Base-by-base conservation (phyloP, 805 yeast genomes). In the Kuraishia hungarica region DNA sequence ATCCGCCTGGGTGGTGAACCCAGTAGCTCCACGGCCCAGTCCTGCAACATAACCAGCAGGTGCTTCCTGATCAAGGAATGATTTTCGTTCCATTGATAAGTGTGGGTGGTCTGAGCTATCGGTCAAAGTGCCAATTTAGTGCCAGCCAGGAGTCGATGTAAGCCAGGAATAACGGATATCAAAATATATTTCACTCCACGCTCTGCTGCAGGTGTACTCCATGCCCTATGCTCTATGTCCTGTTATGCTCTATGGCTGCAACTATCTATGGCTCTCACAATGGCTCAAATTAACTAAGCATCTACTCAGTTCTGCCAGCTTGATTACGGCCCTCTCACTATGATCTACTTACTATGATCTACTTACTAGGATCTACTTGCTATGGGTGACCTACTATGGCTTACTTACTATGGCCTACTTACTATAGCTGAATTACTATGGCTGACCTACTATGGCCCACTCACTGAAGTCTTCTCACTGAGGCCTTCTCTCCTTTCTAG, bases 11-110 rank as follows among this genome's bases (percentile, higher is more conserved):
- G 97, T 90, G 0, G 92, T 83, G 68, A 94, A 92, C 4, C 97
- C 98, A 1, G 89, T 81, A 1, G 97, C 98, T 26, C 99, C 99
- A 65, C 99, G 76, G 0, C 97, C 98, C 7, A 91, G 70, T 24
- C 99, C 99, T 2, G 98, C 87, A 48, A 91, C 80, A 65, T 93
- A 93, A 5, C 96, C 96, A 1, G 86, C 80, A 0, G 99, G 99
- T 0, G 98, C 86, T 58, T 83, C 83, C 71, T 87, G 89, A 64
- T 87, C 90, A 51, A 93, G 73, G 69, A 94, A 94, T 4, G 82
- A 72, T 57, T 78, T 79, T 55, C 82, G 67, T 29, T 80, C 81
- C 85, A 78, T 77, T 23, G 23, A 21, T n/a, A n/a, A n/a, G n/a
- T n/a, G n/a, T n/a, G n/a, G n/a, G n/a, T n/a, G n/a, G n/a, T n/a